phyloP scores from a whole-genome alignment of 176 grass and related monocot species.

The Aegilops bicornis region DNA sequence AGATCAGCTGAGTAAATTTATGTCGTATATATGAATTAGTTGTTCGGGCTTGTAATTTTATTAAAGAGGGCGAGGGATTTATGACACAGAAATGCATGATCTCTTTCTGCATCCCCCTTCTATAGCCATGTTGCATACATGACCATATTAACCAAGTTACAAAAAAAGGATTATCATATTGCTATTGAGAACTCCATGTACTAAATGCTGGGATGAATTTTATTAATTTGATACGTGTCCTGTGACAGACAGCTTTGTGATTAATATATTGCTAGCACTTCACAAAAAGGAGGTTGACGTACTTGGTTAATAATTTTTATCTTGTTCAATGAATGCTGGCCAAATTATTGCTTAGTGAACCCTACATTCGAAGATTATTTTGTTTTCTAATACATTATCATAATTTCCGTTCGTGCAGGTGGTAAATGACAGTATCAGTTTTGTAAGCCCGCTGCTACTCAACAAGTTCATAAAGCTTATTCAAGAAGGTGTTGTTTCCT shows the following conservation, averaged over 20 bases:
- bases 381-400: neutral
- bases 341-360: neutral
- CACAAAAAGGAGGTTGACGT: no score
- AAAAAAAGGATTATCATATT: neutral
- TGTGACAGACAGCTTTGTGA: no score
- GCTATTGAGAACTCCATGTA: neutral
- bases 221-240: neutral
- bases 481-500: conserved; percentile 65
- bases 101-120: conserved; percentile 1
- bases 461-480: conserved; percentile 86
- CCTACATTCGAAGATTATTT: conserved; percentile 5
- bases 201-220: neutral
- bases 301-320: no score
- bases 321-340: neutral
- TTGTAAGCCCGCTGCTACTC: conserved; percentile 74
- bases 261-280: no score
- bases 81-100: neutral
- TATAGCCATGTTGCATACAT: neutral
- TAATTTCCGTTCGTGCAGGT: conserved; percentile 45
- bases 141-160: neutral
- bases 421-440: conserved; percentile 86
- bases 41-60: neutral
- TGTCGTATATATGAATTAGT: conserved; percentile 1
- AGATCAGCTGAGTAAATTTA: neutral
- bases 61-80: neutral